Conservation (phyloP, 345 rosid species). For the Boechera stricta region DNA sequence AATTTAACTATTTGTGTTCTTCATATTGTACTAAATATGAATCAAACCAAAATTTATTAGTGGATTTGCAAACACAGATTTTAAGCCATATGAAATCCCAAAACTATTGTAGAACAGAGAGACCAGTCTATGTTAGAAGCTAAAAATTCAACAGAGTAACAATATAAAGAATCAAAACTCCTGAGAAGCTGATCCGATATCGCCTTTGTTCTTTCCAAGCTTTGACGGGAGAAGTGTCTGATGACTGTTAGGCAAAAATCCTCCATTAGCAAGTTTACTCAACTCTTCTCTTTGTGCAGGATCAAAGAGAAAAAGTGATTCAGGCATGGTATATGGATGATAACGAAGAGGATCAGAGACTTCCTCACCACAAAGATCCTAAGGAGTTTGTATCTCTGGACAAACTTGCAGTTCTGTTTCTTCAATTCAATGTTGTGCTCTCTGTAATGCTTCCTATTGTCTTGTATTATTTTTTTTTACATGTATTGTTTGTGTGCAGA, state of each 20-base stretch:
- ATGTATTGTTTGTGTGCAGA: constrained; percentile 50
- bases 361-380: constrained; percentile 88
- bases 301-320: constrained; percentile 64
- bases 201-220: constrained; percentile 59
- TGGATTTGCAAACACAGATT: neutral
- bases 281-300: constrained; percentile 51
- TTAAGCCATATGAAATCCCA: neutral
- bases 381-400: constrained; percentile 78
- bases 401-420: constrained; percentile 59
- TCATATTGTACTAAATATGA: neutral
- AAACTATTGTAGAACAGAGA: neutral
- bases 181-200: constrained; percentile 68
- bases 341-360: constrained; percentile 81
- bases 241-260: constrained; percentile 78
- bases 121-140: neutral
- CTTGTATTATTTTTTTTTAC: neutral
- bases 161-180: constrained; percentile 47
- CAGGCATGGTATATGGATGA: constrained; percentile 95
- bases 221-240: constrained; percentile 64
- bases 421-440: neutral
- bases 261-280: constrained; percentile 74
- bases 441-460: neutral
- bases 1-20: neutral
- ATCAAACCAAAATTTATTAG: neutral
- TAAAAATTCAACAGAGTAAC: neutral